Percentiles rank a stretch among this genome's conserved stretches.
Evolutionary conservation across 1,139 yeast species (phyloP).

Genomic region (Pichia sp.): DNA sequence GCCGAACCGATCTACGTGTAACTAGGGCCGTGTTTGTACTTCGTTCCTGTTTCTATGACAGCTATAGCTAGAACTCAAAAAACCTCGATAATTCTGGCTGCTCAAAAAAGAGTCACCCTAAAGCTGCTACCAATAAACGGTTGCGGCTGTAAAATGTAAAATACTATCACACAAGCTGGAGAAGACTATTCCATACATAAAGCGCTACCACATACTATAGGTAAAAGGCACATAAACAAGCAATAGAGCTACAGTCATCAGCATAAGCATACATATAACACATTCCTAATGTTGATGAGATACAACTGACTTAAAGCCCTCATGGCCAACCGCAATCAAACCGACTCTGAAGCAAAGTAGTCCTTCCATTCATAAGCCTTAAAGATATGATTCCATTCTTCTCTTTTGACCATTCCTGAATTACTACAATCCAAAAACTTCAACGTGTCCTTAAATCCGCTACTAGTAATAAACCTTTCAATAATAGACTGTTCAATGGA

Average conservation of each 20-base stretch:
- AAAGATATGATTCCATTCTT: constrained; percentile 44
- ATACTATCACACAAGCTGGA: too few species aligned
- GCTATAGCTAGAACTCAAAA: too few species aligned
- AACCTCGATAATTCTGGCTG: too few species aligned
- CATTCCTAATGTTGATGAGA: neutral
- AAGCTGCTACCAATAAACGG: too few species aligned
- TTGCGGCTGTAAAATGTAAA: too few species aligned
- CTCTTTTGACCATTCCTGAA: constrained; percentile 52
- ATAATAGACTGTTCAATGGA: constrained; percentile 45
- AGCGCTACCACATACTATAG: neutral
- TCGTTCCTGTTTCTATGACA: too few species aligned
- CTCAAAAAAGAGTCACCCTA: too few species aligned
- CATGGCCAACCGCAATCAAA: neutral
- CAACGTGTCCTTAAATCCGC: constrained; percentile 19
- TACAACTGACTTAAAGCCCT: neutral
- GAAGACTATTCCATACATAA: neutral
- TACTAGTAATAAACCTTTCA: constrained; percentile 19
- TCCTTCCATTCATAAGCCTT: constrained; percentile 22
- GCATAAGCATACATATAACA: too few species aligned
- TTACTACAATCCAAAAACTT: constrained; percentile 38
- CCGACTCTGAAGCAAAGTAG: constrained; percentile 11
- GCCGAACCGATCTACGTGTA: too few species aligned
- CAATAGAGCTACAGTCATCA: neutral
- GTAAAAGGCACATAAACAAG: too few species aligned
- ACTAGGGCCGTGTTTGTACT: too few species aligned